Base-by-base conservation (phyloP, 2,329 filamentous ascomycete genomes). In the Metarhizium anisopliae region DNA sequence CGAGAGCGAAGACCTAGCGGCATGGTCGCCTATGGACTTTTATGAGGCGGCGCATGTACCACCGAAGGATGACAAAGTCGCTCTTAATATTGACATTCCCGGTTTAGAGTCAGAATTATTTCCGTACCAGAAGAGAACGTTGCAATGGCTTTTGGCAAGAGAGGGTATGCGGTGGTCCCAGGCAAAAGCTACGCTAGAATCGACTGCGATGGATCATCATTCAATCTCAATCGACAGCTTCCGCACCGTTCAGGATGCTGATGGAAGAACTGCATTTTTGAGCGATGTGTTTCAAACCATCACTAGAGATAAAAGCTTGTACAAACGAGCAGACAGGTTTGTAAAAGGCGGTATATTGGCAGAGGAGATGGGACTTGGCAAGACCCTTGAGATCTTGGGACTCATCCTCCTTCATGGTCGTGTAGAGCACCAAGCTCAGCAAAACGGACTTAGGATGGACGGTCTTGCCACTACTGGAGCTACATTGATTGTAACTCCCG, bases 301-400 rank as follows among this genome's bases (percentile, higher is more conserved):
- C 4, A 77, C 81, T 1, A 72, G 73, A 42, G 75, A 86, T 63
- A 58, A 74, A 8, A 58, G 65, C 0, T 63, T 70, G 2, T 83
- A 82, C 55, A 67, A 68, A 38, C 66, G 72, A 49, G 57, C 67
- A 25, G 71, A 80, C 53, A 65, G 67, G n/a, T 60, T 62, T 0
- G 56, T 82, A 11, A 77, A 70, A 50, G 82, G 83, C 13, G 87
- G 87, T 0, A 85, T 90, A 51, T 72, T 93, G 5, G 84, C 87
- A 0, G 89, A 93, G 64, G 89, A 93, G 68, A 93, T 93, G 89
- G 89, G 89, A 0, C 73, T 93, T 1, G 89, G 89, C 1, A 93
- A 93, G 68, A 93, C 89, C 0, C 75, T 92, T 3, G 89, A 93
- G 70, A 76, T 89, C 2, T 82, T 91, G 49, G 79, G 85, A 4